Evolutionary conservation across 345 rosid species (phyloP), one percentile per base, ranked within the genome.

Genomic region (Linum usitatissimum): DNA sequence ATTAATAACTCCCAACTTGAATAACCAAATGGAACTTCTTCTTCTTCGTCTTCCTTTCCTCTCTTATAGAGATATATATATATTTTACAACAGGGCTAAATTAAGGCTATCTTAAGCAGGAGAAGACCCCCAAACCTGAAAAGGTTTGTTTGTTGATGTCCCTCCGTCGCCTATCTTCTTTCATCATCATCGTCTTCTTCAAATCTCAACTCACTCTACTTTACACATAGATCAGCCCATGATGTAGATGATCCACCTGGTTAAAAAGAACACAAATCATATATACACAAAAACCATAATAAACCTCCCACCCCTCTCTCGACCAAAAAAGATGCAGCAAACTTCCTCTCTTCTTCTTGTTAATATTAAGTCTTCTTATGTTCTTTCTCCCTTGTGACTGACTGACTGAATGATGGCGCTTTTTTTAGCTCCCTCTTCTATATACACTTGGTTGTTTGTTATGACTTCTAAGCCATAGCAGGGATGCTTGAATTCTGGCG

Each of bases 401-500:
- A 34, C 38, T 34, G 38, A 34, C 62, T 45, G 66, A n/a, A n/a
- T n/a, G n/a, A 42, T 67, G 66, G 74, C 81, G 49, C 15, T 10
- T 9, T 12, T 17, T 73, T 73, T 62, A 56, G 71, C 73, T 66
- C 71, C 83, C 67, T 45, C 51, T 45, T 10, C 15, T 45, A 45
- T 45, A 15, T 45, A 45, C 51, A 45, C 51, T 45, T 45, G 51
- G 48, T 12, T 10, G 8, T 45, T 45, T 45, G 14, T 15, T 45
- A 15, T 12, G 96, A 93, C 71, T 78, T 70, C 86, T 90, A 93
- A 13, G 99, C 99, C 90, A 90, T 68, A 61, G 99, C 97, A 65
- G 97, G 87, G 88, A 93, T 83, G 88, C 96, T 82, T n/a, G 97
- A 86, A 81, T 76, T 90, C 39, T 82, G 90, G 78, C 83, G 79